Evolutionary conservation across 2,329 filamentous ascomycete species (phyloP).

Genomic region (Aspergillus sp.): DNA sequence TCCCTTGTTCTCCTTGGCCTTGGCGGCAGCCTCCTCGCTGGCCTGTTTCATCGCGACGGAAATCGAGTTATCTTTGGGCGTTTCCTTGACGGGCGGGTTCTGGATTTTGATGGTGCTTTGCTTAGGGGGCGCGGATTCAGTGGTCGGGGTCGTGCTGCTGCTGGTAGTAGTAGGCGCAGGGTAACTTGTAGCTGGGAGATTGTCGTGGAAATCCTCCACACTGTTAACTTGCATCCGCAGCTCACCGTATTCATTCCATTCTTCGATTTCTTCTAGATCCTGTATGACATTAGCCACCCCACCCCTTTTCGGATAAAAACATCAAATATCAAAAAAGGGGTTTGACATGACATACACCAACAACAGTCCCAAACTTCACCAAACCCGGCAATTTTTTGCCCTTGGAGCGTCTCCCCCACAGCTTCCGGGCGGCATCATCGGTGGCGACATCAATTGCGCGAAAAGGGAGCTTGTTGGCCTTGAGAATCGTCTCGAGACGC

Average conservation of each 20-base stretch:
- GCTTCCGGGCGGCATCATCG: slow-evolving; percentile 78
- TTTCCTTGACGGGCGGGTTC: slow-evolving; percentile 31
- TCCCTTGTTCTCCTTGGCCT: slow-evolving; percentile 27
- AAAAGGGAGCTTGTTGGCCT: slow-evolving; percentile 90
- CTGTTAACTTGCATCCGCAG: slow-evolving; percentile 73
- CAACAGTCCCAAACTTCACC: slow-evolving; percentile 77
- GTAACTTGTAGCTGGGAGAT: slow-evolving; percentile 10
- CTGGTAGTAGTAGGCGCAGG: slow-evolving; percentile 14
- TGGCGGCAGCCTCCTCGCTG: slow-evolving; percentile 35
- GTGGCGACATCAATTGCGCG: slow-evolving; percentile 87
- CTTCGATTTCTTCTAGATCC: slow-evolving; percentile 92
- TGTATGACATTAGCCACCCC: slow-evolving; percentile 33
- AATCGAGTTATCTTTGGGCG: slow-evolving; percentile 32
- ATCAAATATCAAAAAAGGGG: background rate
- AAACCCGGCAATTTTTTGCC: slow-evolving; percentile 86
- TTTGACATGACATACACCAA: slow-evolving; percentile 63
- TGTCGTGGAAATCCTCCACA: slow-evolving; percentile 25
- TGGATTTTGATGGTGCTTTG: slow-evolving; percentile 38
- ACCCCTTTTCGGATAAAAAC: background rate
- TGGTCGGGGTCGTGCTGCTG: slow-evolving; percentile 17
- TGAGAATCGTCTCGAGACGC: slow-evolving; percentile 91
- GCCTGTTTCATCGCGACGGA: slow-evolving; percentile 40
- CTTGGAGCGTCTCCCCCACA: slow-evolving; percentile 80
- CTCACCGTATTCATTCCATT: slow-evolving; percentile 99
- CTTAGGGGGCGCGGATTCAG: slow-evolving; percentile 19